phyloP scores from a whole-genome alignment of 768 basidiomycete genomes.

The Lenzites betulinus region DNA sequence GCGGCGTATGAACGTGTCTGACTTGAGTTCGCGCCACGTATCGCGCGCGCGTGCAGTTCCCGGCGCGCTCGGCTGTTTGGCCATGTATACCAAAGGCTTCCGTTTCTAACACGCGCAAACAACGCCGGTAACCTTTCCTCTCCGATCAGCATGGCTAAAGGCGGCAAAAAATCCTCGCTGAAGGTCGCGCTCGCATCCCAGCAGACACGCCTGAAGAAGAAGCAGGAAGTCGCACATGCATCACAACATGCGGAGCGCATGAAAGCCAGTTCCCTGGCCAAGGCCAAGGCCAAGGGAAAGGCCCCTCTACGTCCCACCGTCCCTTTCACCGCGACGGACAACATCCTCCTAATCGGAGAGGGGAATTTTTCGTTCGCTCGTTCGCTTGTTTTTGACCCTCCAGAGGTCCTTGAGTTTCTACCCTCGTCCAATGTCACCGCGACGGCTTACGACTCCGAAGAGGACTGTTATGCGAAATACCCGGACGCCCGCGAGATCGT shows the following conservation, averaged over 20 bases:
- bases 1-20: slow-evolving; percentile 17
- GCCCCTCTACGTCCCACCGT: slow-evolving; percentile 46
- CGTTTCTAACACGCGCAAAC: slow-evolving; percentile 24
- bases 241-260: slow-evolving; percentile 48
- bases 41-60: not conserved
- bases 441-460: slow-evolving; percentile 82
- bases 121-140: slow-evolving; percentile 12
- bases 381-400: slow-evolving; percentile 59
- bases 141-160: slow-evolving; percentile 29
- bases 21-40: slow-evolving; percentile 12
- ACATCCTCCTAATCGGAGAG: slow-evolving; percentile 83
- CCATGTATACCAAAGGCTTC: slow-evolving; percentile 27
- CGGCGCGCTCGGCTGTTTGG: slow-evolving; percentile 16
- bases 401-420: slow-evolving; percentile 49
- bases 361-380: slow-evolving; percentile 93
- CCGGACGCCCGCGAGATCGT: slow-evolving; percentile 69
- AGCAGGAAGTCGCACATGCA: slow-evolving; percentile 53
- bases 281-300: slow-evolving; percentile 44
- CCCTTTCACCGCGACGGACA: slow-evolving; percentile 66
- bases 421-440: slow-evolving; percentile 74
- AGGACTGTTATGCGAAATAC: slow-evolving; percentile 80
- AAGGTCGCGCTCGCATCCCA: slow-evolving; percentile 72
- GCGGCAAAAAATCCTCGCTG: slow-evolving; percentile 51
- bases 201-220: slow-evolving; percentile 63
- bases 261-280: slow-evolving; percentile 32